Conservation (phyloP, 1,284 basidiomycete genomes). For the Violaceomyces palustris region DNA sequence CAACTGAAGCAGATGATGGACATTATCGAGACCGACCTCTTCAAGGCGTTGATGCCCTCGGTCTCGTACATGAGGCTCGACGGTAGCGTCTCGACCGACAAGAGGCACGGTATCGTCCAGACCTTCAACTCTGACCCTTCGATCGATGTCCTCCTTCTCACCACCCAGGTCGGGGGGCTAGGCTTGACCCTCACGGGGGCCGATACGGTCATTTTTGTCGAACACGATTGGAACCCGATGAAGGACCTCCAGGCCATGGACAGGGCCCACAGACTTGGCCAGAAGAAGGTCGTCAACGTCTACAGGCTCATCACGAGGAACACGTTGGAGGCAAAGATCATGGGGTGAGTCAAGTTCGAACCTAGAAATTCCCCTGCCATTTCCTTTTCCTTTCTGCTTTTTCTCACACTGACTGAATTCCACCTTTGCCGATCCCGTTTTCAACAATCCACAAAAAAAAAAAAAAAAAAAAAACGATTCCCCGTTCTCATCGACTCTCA, state of each 20-base stretch:
- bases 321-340: constrained; percentile 98
- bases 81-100: constrained; percentile 54
- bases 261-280: constrained; percentile 92
- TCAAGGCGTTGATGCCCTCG: constrained; percentile 84
- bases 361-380: neutral
- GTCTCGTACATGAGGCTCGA: constrained; percentile 98
- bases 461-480: too few species aligned
- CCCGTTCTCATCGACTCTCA: too few species aligned
- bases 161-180: constrained; percentile 92
- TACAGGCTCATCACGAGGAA: constrained; percentile 95
- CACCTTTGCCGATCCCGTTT: too few species aligned
- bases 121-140: constrained; percentile 97
- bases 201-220: constrained; percentile 98
- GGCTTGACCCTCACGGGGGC: constrained; percentile 95
- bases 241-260: constrained; percentile 99
- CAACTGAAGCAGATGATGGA: constrained; percentile 99
- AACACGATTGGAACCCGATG: constrained; percentile 99
- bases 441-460: too few species aligned
- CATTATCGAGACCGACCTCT: constrained; percentile 89
- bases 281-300: constrained; percentile 98
- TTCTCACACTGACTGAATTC: too few species aligned
- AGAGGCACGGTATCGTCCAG: constrained; percentile 67
- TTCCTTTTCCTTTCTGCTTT: constrained; percentile 1
- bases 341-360: constrained; percentile 67
- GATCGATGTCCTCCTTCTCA: constrained; percentile 92